These are phyloP conservation scores for Rhodotorula sp. DNA, from an alignment of 1,284 basidiomycete species.

Conservation along the genomic window DNA sequence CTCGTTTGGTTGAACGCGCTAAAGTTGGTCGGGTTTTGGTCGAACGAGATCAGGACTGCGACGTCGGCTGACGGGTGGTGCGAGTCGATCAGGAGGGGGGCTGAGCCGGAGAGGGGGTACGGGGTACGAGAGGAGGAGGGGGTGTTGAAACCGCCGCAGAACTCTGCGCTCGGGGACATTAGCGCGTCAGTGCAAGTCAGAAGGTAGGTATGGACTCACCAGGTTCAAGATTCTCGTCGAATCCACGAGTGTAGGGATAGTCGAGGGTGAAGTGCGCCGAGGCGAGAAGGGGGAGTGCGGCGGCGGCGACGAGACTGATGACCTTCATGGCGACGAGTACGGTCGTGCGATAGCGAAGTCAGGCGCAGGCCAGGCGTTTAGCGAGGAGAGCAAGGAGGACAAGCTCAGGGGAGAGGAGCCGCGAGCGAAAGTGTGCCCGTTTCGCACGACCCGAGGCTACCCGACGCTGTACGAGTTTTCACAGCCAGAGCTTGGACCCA, in stretches of 20 bases:
- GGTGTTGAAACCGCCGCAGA: conserved; percentile 51
- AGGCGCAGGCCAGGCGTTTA: neutral
- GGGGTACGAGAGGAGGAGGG: conserved; percentile 56
- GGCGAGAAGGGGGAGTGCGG: conserved; percentile 52
- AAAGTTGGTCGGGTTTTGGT: conserved; percentile 59
- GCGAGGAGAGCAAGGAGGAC: neutral
- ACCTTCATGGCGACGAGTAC: conserved; percentile 9
- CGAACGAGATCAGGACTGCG: conserved; percentile 60
- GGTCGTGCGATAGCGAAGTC: neutral
- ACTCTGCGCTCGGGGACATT: conserved; percentile 21
- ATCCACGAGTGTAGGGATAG: conserved; percentile 55
- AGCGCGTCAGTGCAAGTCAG: neutral
- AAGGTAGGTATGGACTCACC: conserved; percentile 33
- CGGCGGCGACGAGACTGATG: conserved; percentile 25
- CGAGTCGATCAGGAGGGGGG: conserved; percentile 59
- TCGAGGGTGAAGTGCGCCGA: conserved; percentile 69
- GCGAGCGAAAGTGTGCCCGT: neutral
- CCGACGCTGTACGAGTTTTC: too few species aligned
- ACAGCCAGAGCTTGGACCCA: too few species aligned
- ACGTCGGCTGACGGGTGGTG: conserved; percentile 62
- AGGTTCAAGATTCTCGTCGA: conserved; percentile 58
- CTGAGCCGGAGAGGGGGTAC: conserved; percentile 63
- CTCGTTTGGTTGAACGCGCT: conserved; percentile 59
- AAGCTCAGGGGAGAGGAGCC: neutral
- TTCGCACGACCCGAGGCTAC: neutral